Conservation (phyloP, 306 rosid species). For the Casuarina equisetifolia region DNA sequence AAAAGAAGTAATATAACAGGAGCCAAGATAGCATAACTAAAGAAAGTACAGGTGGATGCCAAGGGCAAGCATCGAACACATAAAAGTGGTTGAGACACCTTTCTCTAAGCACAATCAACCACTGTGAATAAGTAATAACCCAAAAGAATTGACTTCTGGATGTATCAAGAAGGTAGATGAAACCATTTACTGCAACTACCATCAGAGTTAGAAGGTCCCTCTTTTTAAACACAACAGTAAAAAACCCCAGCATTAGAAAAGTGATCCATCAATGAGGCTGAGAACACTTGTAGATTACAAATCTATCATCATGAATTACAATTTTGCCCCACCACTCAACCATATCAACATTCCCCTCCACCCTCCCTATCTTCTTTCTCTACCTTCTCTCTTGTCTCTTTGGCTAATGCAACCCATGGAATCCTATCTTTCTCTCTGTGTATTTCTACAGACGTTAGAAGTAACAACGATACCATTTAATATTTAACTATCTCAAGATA, state of each 20-base stretch:
- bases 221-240: background rate
- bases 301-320: background rate
- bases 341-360: background rate
- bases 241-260: background rate
- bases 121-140: background rate
- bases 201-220: too few species aligned
- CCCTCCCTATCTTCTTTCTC: background rate
- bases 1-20: constrained; percentile 15
- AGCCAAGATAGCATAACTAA: background rate
- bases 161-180: background rate
- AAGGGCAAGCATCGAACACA: background rate
- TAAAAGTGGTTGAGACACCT: background rate
- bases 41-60: background rate
- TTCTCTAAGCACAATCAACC: background rate
- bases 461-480: background rate
- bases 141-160: background rate
- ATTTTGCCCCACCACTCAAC: background rate
- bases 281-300: background rate
- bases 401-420: background rate
- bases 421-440: too few species aligned
- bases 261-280: background rate
- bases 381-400: background rate
- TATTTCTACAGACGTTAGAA: background rate
- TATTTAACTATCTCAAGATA: too few species aligned
- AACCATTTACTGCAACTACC: too few species aligned